Base-by-base conservation (phyloP, 2,329 filamentous ascomycete genomes). In the Stachybotrys chlorohalonatus region DNA sequence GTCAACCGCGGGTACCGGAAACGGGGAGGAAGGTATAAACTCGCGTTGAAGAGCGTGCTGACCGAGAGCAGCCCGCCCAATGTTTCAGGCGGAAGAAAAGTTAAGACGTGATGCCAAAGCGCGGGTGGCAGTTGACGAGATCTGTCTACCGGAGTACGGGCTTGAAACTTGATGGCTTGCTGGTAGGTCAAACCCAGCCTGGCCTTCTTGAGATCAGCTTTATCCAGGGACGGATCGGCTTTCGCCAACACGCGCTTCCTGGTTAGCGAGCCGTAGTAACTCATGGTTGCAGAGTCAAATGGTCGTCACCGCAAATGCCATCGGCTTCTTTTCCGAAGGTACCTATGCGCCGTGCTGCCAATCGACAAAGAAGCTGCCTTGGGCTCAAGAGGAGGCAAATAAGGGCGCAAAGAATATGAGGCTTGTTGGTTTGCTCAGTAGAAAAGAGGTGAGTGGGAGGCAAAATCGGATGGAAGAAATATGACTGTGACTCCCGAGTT, bases 81-180 rank as follows among this genome's bases (percentile, higher is more conserved):
- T 58, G 78, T 75, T 66, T 71, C 76, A 55, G 87, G 85, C 56
- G 83, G 78, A 67, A 84, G 79, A 66, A 83, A 84, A 63, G 78
- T 79, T 68, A 90, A 88, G 63, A 89, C 75, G 64, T 80, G 78
- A 64, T 89, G 85, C 85, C 86, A 89, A 63, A 88, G 72, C 70
- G 85, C 81, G 61, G 76, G 73, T 64, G 84, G 80, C 55, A 85
- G 73, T 55, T 64, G 63, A 45, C 55, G 59, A 53, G 63, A 52
- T 45, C 61, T 49, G 15, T 24, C 17, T 17, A 57, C 65, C 62
- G 49, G 50, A 45, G n/a, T 39, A 49, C 32, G 53, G 51, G 45
- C 11, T 53, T 52, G 30, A 52, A 51, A 9, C 9, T 13, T 42
- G 9, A 42, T 5, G 36, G 36, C 2, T 42, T 42, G 36, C 13